Evolutionary conservation across 352 stramenopile species (phyloP).

Genomic region (Thalassiosira ordinaria): DNA sequence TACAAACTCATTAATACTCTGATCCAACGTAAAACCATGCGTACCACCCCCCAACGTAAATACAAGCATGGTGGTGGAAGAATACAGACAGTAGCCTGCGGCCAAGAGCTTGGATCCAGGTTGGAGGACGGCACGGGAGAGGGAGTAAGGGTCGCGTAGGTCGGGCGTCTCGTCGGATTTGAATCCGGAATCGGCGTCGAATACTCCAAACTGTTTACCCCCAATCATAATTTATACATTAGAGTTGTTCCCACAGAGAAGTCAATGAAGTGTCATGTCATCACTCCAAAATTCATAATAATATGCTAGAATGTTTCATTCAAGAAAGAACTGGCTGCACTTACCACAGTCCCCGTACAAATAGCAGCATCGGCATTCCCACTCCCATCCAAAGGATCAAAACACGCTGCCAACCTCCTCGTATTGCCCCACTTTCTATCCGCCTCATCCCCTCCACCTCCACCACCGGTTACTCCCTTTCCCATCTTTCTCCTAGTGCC

Average conservation of each 20-base stretch:
- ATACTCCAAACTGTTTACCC: conserved; percentile 60
- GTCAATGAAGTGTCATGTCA: too few species aligned
- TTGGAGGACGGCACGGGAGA: conserved; percentile 79
- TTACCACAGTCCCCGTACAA: conserved; percentile 96
- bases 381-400: conserved; percentile 97
- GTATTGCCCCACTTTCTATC: conserved; percentile 88
- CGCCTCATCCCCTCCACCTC: background rate
- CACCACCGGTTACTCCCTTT: background rate
- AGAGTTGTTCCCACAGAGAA: too few species aligned
- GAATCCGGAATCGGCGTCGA: conserved; percentile 50
- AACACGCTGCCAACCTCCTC: conserved; percentile 88
- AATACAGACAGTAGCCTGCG: conserved; percentile 99
- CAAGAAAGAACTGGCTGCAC: conserved; percentile 65
- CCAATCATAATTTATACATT: too few species aligned
- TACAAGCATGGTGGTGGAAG: conserved; percentile 95
- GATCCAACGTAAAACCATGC: conserved; percentile 97
- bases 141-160: conserved; percentile 32
- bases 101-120: conserved; percentile 92
- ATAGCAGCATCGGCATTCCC: conserved; percentile 99
- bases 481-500: conserved; percentile 8
- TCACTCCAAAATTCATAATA: too few species aligned
- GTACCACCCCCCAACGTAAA: conserved; percentile 91
- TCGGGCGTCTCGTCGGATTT: conserved; percentile 30
- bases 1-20: conserved; percentile 96
- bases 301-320: too few species aligned